Conservation (phyloP, 192 early-diverging fungal species). For the Entomortierella chlamydospora region DNA sequence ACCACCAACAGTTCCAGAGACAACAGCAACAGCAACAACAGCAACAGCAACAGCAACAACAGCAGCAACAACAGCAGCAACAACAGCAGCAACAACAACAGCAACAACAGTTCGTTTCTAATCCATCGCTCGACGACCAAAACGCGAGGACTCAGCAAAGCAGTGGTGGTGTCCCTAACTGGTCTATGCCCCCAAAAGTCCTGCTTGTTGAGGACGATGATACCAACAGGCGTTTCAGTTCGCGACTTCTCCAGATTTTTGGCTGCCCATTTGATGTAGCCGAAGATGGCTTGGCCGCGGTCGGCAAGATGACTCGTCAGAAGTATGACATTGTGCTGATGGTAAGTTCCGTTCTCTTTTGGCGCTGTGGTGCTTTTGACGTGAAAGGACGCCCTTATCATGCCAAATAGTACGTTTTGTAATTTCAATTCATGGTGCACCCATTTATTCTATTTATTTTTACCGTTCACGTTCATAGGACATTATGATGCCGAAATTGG, state of each 20-base stretch:
- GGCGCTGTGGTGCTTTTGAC: too few species aligned
- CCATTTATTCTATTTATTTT: too few species aligned
- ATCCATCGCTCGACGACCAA: not conserved
- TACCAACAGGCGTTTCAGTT: constrained; percentile 58
- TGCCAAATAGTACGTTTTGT: too few species aligned
- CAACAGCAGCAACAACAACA: constrained; percentile 22
- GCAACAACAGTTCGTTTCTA: constrained; percentile 8
- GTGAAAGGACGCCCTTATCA: too few species aligned
- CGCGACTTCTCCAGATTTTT: constrained; percentile 65
- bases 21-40: constrained; percentile 2
- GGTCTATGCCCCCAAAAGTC: constrained; percentile 63
- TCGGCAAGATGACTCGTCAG: constrained; percentile 66
- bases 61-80: constrained; percentile 8
- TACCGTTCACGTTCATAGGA: constrained; percentile 56
- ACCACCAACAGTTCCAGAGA: not conserved
- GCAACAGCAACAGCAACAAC: constrained; percentile 1
- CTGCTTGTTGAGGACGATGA: constrained; percentile 79
- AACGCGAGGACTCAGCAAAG: constrained; percentile 1
- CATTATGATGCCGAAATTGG: constrained; percentile 78
- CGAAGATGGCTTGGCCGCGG: constrained; percentile 73
- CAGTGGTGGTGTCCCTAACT: constrained; percentile 34
- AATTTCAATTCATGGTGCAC: too few species aligned
- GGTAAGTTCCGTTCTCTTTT: constrained; percentile 50
- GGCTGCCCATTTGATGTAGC: constrained; percentile 77
- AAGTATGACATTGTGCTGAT: constrained; percentile 82